Evolutionary conservation across 257 asterid species (phyloP).

Genomic region (Solanum chiquidenum): DNA sequence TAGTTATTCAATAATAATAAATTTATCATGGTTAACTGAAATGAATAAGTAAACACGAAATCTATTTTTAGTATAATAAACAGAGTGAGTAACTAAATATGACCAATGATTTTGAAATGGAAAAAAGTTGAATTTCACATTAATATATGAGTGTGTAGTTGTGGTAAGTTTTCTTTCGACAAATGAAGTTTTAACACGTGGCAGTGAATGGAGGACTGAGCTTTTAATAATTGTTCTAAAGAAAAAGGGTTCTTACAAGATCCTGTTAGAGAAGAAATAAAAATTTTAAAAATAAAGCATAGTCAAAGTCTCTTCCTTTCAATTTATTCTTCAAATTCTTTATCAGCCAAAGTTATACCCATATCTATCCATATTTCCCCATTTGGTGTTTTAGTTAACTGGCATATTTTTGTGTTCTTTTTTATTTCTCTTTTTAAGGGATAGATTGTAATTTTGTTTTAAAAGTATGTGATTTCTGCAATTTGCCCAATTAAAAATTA

Average conservation of each 20-base stretch:
- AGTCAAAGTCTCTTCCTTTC: constrained; percentile 26
- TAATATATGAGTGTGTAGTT: background rate
- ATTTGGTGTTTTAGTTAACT: background rate
- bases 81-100: background rate
- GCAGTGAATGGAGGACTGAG: background rate
- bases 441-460: too few relatives aligned
- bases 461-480: too few relatives aligned
- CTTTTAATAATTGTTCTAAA: background rate
- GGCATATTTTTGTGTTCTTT: background rate
- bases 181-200: constrained; percentile 17
- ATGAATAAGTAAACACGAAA: too few relatives aligned
- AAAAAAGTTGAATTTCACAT: background rate
- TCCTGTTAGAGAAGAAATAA: constrained; percentile 22
- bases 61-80: background rate
- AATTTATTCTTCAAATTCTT: constrained; percentile 15
- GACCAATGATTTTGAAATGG: background rate
- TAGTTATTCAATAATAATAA: background rate
- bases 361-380: background rate
- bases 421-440: background rate
- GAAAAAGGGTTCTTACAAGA: constrained; percentile 10
- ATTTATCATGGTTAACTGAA: background rate
- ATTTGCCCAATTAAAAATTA: too few relatives aligned
- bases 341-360: constrained; percentile 2
- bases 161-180: background rate
- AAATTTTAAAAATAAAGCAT: constrained; percentile 20